Conservation (phyloP, 2,329 filamentous ascomycete species). For the Cryphonectria naterciae region DNA sequence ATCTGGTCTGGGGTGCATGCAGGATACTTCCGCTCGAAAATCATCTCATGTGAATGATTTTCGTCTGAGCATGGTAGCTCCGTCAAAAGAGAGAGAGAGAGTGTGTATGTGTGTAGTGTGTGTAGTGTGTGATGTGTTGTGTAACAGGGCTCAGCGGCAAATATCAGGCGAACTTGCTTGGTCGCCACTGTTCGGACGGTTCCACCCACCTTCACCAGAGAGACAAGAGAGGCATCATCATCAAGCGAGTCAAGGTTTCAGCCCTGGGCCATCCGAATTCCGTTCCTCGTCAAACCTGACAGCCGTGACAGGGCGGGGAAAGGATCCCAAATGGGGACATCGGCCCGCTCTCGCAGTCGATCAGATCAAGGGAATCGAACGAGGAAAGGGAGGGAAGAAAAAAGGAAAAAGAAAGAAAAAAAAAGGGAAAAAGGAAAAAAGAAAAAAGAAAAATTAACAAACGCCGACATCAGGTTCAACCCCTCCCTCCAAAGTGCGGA, state of each 20-base stretch:
- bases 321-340: constrained; percentile 12
- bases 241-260: constrained; percentile 8
- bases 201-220: constrained; percentile 4
- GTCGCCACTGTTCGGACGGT: neutral
- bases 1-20: constrained; percentile 7
- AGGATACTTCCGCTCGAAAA: neutral
- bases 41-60: neutral
- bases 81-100: neutral
- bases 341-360: constrained; percentile 12
- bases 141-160: neutral
- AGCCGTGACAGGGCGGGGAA: neutral
- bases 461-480: neutral
- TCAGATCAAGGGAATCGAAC: constrained; percentile 2
- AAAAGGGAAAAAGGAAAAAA: neutral
- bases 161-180: neutral
- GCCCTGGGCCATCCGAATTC: constrained; percentile 3
- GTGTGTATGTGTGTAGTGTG: neutral
- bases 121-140: constrained; percentile 2
- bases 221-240: neutral
- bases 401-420: neutral
- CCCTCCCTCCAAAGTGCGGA: neutral
- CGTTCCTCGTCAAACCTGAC: constrained; percentile 12
- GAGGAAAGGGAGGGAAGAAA: neutral
- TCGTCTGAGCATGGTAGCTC: neutral
- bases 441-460: neutral